Conservation (phyloP, 2,329 filamentous ascomycete genomes). For the Colletotrichum tropicicola region DNA sequence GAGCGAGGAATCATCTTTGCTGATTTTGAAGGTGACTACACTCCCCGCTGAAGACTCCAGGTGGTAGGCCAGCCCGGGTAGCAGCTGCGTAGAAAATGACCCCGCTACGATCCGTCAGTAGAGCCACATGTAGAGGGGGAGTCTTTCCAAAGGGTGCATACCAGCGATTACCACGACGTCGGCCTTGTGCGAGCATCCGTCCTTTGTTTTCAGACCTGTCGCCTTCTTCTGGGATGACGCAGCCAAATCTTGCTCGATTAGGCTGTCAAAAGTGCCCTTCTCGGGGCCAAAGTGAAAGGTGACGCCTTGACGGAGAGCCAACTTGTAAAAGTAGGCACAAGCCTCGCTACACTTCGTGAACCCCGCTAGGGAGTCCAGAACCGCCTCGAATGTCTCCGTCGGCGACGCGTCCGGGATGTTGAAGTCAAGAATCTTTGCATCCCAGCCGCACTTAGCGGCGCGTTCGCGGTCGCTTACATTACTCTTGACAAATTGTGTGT, state of each 20-base stretch:
- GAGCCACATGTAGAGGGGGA: background rate
- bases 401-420: slow-evolving; percentile 29
- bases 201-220: slow-evolving; percentile 47
- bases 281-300: slow-evolving; percentile 36
- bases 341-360: slow-evolving; percentile 35
- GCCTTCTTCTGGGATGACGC: slow-evolving; percentile 33
- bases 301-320: slow-evolving; percentile 36
- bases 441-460: slow-evolving; percentile 32
- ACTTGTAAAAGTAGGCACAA: slow-evolving; percentile 31
- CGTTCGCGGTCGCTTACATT: slow-evolving; percentile 29
- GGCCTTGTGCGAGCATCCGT: slow-evolving; percentile 44
- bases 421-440: slow-evolving; percentile 35
- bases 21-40: slow-evolving; percentile 31
- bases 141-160: slow-evolving; percentile 39
- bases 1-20: slow-evolving; percentile 32
- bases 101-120: slow-evolving; percentile 33
- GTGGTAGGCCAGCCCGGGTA: slow-evolving; percentile 32
- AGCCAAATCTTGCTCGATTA: slow-evolving; percentile 30
- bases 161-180: slow-evolving; percentile 47
- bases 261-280: slow-evolving; percentile 34
- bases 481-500: slow-evolving; percentile 36
- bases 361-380: slow-evolving; percentile 35
- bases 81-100: slow-evolving; percentile 40
- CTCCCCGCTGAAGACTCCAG: slow-evolving; percentile 35
- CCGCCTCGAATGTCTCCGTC: slow-evolving; percentile 32